A percentile compares a stretch with the other conserved stretches of the same genome.
Evolutionary conservation across 768 basidiomycete species (phyloP).

Genomic region (Panellus pusillus): DNA sequence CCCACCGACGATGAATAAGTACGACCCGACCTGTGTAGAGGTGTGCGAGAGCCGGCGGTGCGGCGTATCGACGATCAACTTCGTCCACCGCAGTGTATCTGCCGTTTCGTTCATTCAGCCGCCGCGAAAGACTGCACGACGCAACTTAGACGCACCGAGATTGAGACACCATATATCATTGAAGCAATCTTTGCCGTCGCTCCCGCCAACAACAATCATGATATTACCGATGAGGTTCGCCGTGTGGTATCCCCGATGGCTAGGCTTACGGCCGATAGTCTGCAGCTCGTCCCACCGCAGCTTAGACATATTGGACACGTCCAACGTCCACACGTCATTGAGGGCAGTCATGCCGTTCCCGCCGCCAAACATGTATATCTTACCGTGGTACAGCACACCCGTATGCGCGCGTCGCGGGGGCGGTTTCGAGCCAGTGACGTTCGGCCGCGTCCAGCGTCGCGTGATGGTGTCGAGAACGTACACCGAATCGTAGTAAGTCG

Average conservation of each 20-base stretch:
- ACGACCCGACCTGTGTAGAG: constrained; percentile 88
- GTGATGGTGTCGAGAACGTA: constrained; percentile 80
- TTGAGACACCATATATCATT: constrained; percentile 87
- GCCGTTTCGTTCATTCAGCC: background rate
- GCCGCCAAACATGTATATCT: constrained; percentile 90
- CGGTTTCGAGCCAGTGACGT: constrained; percentile 42
- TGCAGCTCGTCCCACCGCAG: constrained; percentile 62
- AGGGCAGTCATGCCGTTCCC: constrained; percentile 90
- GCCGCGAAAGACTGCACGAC: constrained; percentile 10
- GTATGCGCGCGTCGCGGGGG: constrained; percentile 86
- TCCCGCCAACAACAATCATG: constrained; percentile 90
- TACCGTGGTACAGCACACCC: constrained; percentile 67
- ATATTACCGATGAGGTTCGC: constrained; percentile 83
- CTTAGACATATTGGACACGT: constrained; percentile 44
- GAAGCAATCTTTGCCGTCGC: constrained; percentile 87
- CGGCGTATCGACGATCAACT: constrained; percentile 40
- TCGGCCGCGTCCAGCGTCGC: constrained; percentile 63
- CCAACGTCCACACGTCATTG: constrained; percentile 88
- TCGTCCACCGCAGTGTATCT: constrained; percentile 50
- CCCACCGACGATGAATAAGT: constrained; percentile 86
- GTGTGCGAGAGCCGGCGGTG: constrained; percentile 73
- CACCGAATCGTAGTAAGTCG: constrained; percentile 78
- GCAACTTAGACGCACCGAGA: constrained; percentile 55
- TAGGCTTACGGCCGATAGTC: constrained; percentile 56
- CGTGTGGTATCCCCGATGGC: constrained; percentile 84